A percentile compares a stretch with the other conserved stretches of the same genome.
phyloP scores from a whole-genome alignment of 139 green algal genomes.

The Chlamydomonas urium region DNA sequence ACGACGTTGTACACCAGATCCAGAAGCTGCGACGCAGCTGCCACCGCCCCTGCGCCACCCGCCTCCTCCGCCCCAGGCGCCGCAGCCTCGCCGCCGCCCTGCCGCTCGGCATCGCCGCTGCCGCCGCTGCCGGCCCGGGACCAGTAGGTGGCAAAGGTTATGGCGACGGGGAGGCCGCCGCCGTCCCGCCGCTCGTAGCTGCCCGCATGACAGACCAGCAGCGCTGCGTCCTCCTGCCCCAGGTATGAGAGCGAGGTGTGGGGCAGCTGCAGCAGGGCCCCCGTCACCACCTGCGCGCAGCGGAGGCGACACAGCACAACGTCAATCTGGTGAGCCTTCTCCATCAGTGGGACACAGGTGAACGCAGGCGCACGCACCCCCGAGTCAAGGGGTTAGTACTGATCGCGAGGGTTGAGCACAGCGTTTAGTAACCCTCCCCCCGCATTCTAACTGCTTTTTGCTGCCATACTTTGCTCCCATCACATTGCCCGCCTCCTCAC shows the following conservation, averaged over 20 bases:
- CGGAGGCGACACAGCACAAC: too few species aligned
- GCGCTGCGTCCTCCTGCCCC: slow-evolving; percentile 13
- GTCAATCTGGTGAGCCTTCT: too few species aligned
- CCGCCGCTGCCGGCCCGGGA: not conserved
- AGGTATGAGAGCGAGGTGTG: slow-evolving; percentile 20
- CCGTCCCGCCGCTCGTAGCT: slow-evolving; percentile 13
- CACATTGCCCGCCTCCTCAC: slow-evolving; percentile 1
- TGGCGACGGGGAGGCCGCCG: slow-evolving; percentile 17
- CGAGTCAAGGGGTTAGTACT: too few species aligned
- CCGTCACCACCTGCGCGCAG: slow-evolving; percentile 36
- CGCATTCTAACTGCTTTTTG: too few species aligned
- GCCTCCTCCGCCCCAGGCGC: too few species aligned
- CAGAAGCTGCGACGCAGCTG: slow-evolving; percentile 11
- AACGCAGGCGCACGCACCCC: too few species aligned
- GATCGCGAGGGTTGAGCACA: too few species aligned
- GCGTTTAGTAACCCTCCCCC: too few species aligned
- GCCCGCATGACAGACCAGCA: slow-evolving; percentile 38
- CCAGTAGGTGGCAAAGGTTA: slow-evolving; percentile 29
- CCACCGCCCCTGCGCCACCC: not conserved
- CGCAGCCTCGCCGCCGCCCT: too few species aligned
- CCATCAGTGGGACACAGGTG: too few species aligned
- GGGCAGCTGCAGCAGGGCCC: slow-evolving; percentile 32
- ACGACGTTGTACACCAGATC: slow-evolving; percentile 22
- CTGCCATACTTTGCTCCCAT: too few species aligned
- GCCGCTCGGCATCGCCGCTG: not conserved